Base-by-base conservation (phyloP, 192 early-diverging fungal genomes). In the Rhizophagus sp. region DNA sequence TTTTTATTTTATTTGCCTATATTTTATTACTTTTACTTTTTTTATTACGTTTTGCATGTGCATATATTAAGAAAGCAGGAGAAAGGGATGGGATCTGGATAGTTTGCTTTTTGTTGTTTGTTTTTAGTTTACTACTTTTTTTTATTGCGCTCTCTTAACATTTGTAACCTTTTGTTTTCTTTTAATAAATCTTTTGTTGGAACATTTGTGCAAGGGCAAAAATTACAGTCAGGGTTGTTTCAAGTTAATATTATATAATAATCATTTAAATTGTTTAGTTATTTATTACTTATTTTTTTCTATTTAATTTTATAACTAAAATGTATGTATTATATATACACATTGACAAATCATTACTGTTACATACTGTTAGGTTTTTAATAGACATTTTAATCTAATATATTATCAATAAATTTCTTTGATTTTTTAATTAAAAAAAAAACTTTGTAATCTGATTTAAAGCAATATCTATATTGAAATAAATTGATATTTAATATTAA, bases 181-280 rank as follows among this genome's bases (percentile, higher is more conserved):
- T 30, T n/a, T 70, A 70, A 39, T 39, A 70, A 39, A 70, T 39
- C 30, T 47, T 57, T 70, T 70, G 68, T 70, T 70, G 68, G 68
- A 70, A 70, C 68, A 70, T 70, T 70, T 70, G 68, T 70, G 68
- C 68, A 70, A 70, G 68, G 36, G 68, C 68, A 68, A 68, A 50
- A 57, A 57, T 57, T 57, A 57, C 50, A 57, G 50, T 22, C 17
- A 15, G 50, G 50, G 17, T 57, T 57, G 17, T 57, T 57, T 57
- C 17, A 57, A 57, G 17, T 57, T 57, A 57, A 57, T 50, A 11
- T 17, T 57, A 57, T 6, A 57, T 57, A 22, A 57, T 57, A 12
- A 47, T 57, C 50, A 57, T 57, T 36, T 41, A 41, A 41, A 41
- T 41, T 41, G 39, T 15, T 50, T 50, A 50, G 49, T 50, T 50